A percentile compares a stretch with the other conserved stretches of the same genome.
phyloP scores from a whole-genome alignment of 1,139 yeast genomes.

The Kodamaea suecica region DNA sequence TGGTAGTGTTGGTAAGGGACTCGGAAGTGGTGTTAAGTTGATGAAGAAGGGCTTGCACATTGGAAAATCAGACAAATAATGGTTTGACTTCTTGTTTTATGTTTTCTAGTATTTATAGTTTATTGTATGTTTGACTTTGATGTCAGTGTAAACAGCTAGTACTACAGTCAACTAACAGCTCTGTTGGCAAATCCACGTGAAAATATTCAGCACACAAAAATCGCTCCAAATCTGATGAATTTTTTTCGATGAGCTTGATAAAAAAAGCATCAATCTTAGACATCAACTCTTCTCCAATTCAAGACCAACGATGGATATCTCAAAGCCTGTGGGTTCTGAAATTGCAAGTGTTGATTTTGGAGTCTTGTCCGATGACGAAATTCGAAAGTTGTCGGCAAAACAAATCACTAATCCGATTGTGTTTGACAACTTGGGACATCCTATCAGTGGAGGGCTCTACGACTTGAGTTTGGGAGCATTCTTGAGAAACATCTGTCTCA shows the following conservation, averaged over 20 bases:
- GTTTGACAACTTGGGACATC: constrained; percentile 94
- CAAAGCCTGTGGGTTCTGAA: constrained; percentile 94
- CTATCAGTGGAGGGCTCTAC: constrained; percentile 88
- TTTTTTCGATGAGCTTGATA: too few relatives aligned
- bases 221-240: too few relatives aligned
- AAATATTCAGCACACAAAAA: too few relatives aligned
- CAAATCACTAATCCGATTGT: constrained; percentile 95
- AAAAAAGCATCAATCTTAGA: too few relatives aligned
- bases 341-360: constrained; percentile 91
- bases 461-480: constrained; percentile 95
- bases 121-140: too few relatives aligned
- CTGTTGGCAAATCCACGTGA: too few relatives aligned
- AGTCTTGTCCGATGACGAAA: constrained; percentile 76
- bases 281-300: background rate
- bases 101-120: background rate
- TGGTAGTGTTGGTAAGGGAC: constrained; percentile 33
- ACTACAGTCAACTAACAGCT: too few relatives aligned
- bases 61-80: constrained; percentile 14
- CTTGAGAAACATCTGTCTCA: constrained; percentile 80
- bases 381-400: constrained; percentile 83
- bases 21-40: constrained; percentile 36
- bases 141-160: too few relatives aligned
- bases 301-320: constrained; percentile 68
- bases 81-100: background rate
- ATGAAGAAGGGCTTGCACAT: constrained; percentile 38